Base-by-base conservation (phyloP, 2,329 filamentous ascomycete genomes). In the Calonectria henricotiae region DNA sequence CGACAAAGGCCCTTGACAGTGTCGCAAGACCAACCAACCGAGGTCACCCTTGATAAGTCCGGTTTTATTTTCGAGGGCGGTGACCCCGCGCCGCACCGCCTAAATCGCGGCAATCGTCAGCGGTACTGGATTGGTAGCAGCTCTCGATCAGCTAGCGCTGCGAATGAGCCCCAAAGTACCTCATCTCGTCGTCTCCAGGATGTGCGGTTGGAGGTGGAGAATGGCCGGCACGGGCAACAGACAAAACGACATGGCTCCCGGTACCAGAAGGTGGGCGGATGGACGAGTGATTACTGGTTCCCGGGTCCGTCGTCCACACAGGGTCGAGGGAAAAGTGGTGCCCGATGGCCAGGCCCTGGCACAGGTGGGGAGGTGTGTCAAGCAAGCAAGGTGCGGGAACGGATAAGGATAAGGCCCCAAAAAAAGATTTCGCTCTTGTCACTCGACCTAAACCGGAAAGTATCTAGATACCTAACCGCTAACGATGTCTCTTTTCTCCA, bases 1-100 rank as follows among this genome's bases (percentile, higher is more conserved):
- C 43, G 44, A 60, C 23, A 65, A 25, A 51, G 62, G 23, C 62
- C 51, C 32, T 68, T 46, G 61, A 61, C 61, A 60, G 51, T 64
- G 62, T 68, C 66, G 66, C 51, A 49, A 64, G 41, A 46, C 65
- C 58, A 66, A 65, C 68, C 65, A 75, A 67, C 68, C 71, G 64
- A 77, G 71, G 73, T 71, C 65, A 54, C 55, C 62, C 41, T 62
- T 58, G 61, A 77, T 78, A 77, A 78, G 70, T 77, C 76, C 74
- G 76, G 77, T 43, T 77, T 77, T 78, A 78, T 78, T 77, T 61
- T 74, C 62, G 44, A 78, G 75, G 77, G 76, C 78, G 78, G 77
- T 79, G 78, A 79, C 78, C 78, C 76, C 78, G 78, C 76, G 74
- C 71, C 70, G 69, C 64, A 72, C 73, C 71, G 71, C 74, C 67